phyloP scores from a whole-genome alignment of 2,329 filamentous ascomycete genomes.

The Penicillium crustosum region DNA sequence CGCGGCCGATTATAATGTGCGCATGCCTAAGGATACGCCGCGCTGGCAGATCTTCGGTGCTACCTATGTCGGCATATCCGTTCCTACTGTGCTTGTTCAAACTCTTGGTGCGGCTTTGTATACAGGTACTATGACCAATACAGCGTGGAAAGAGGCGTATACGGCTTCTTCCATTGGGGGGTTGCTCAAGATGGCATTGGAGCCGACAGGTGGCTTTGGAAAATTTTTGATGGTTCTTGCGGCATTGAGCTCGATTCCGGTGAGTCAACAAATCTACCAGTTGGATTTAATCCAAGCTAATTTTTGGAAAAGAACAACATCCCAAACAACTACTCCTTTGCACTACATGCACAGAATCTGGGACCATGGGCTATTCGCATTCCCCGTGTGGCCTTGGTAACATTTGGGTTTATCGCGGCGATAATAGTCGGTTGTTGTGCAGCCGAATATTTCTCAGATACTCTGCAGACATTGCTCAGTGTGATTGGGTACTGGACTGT shows the following conservation, averaged over 20 bases:
- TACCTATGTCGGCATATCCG: slow-evolving; percentile 19
- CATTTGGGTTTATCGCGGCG: no score
- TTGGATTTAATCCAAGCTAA: no score
- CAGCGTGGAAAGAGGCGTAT: slow-evolving; percentile 32
- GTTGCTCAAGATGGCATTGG: slow-evolving; percentile 32
- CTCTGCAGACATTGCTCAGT: no score
- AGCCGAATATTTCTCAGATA: no score
- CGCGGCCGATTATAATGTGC: no score
- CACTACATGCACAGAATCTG: slow-evolving; percentile 1
- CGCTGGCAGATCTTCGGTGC: slow-evolving; percentile 35
- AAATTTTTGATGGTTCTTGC: slow-evolving; percentile 38
- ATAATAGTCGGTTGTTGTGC: no score
- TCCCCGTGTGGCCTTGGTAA: no score
- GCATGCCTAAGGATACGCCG: slow-evolving; percentile 7
- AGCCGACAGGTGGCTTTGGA: slow-evolving; percentile 36
- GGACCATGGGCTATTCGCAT: no score
- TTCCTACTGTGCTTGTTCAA: slow-evolving; percentile 36
- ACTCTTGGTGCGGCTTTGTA: slow-evolving; percentile 36
- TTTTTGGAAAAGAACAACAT: slow-evolving; percentile 36
- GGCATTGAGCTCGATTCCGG: slow-evolving; percentile 35
- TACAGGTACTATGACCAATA: slow-evolving; percentile 29
- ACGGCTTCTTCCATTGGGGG: slow-evolving; percentile 31
- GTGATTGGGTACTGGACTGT: no score
- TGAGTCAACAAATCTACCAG: slow-evolving; percentile 13
- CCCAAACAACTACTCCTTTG: slow-evolving; percentile 41